phyloP scores from a whole-genome alignment of 2,329 filamentous ascomycete genomes.

The Colletotrichum viniferum region DNA sequence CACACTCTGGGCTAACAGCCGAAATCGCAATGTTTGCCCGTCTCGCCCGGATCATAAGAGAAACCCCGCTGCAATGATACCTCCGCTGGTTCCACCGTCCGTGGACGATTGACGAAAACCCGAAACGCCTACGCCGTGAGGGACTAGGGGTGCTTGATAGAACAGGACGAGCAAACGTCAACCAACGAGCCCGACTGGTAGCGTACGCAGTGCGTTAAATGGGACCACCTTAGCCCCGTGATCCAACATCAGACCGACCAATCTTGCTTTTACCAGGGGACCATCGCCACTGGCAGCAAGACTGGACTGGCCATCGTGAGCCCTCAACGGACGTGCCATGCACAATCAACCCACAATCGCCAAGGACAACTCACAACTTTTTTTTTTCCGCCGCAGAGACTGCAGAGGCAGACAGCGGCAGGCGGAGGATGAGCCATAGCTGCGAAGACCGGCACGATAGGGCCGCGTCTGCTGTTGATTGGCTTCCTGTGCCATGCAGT shows the following conservation, averaged over 20 bases:
- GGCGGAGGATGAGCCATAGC: not conserved
- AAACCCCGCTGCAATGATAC: not conserved
- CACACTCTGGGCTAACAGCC: not conserved
- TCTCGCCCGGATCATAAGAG: conserved; percentile 2
- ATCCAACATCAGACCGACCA: not conserved
- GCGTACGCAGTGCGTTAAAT: not conserved
- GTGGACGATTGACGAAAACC: conserved; percentile 9
- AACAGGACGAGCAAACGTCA: not conserved
- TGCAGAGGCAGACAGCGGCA: not conserved
- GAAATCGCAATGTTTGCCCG: not conserved
- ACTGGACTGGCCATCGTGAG: not conserved
- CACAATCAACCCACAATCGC: not conserved
- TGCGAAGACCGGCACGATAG: not conserved
- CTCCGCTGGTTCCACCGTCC: conserved; percentile 10
- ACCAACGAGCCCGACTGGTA: not conserved
- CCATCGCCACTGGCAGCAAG: not conserved
- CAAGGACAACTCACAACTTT: not conserved
- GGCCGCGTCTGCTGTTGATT: conserved; percentile 5
- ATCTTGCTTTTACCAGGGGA: not conserved
- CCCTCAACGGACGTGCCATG: not conserved
- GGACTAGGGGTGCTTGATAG: not conserved
- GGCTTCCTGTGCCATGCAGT: not conserved
- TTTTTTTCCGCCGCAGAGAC: not conserved
- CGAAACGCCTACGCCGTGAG: not conserved
- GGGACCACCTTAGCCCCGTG: not conserved